Percentiles rank a stretch among this genome's conserved stretches.
These are phyloP conservation scores for Hymenoscyphus fraxineus DNA, from an alignment of 2,329 filamentous ascomycete species.

Conservation along the genomic window DNA sequence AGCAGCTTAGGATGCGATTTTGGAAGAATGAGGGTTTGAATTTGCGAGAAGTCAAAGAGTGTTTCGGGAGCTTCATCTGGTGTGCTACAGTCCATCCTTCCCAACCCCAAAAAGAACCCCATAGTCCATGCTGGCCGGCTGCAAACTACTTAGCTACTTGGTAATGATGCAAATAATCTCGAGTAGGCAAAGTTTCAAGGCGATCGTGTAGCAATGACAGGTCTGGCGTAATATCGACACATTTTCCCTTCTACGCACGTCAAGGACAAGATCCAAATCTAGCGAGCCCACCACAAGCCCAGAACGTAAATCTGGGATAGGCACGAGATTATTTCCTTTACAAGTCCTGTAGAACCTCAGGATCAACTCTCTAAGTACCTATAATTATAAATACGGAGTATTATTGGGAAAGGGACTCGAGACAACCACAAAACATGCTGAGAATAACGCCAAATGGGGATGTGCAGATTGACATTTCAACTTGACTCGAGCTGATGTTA, in stretches of 20 bases:
- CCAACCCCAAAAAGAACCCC: too few species aligned
- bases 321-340: not conserved
- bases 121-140: too few species aligned
- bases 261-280: not conserved
- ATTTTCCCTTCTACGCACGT: conserved; percentile 4
- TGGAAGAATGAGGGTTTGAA: not conserved
- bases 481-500: not conserved
- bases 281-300: not conserved
- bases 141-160: too few species aligned
- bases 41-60: not conserved
- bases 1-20: not conserved
- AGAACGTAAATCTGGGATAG: conserved; percentile 5
- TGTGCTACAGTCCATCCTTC: too few species aligned
- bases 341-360: not conserved
- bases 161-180: too few species aligned
- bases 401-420: not conserved
- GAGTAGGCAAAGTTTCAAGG: not conserved
- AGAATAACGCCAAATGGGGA: too few species aligned
- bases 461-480: not conserved
- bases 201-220: not conserved
- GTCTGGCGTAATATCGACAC: not conserved
- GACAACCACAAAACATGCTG: not conserved
- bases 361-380: not conserved
- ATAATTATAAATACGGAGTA: not conserved
- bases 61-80: not conserved